Conservation (phyloP, 2,329 filamentous ascomycete genomes). For the Fusarium sp. region DNA sequence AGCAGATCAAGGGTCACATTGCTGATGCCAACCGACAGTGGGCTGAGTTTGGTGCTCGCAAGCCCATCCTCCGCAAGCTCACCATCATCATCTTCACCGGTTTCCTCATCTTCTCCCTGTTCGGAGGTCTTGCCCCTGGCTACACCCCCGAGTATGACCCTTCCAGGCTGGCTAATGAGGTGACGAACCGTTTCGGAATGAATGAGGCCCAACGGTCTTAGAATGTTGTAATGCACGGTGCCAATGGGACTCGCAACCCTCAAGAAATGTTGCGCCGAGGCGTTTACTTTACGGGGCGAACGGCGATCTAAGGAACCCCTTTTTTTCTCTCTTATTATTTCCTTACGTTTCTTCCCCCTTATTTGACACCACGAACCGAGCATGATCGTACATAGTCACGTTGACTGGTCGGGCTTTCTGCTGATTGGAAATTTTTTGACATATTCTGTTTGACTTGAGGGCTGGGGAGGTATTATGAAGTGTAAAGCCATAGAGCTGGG, state of each 20-base stretch:
- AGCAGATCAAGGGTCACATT: conserved; percentile 82
- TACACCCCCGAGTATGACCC: conserved; percentile 65
- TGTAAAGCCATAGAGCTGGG: conserved; percentile 52
- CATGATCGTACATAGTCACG: conserved; percentile 41
- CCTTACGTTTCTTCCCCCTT: conserved; percentile 23
- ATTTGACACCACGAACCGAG: conserved; percentile 33
- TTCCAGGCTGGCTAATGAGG: conserved; percentile 56
- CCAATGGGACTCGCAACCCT: conserved; percentile 27
- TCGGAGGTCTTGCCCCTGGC: conserved; percentile 70
- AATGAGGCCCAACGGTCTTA: conserved; percentile 38
- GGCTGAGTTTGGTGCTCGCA: conserved; percentile 82
- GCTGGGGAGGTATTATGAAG: conserved; percentile 40
- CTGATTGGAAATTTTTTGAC: conserved; percentile 47
- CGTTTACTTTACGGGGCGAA: conserved; percentile 45
- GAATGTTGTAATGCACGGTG: conserved; percentile 25
- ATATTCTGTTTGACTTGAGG: conserved; percentile 44
- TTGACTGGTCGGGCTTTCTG: conserved; percentile 38
- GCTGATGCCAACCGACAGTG: conserved; percentile 76
- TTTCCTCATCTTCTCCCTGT: conserved; percentile 71
- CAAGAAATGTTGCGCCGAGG: conserved; percentile 22
- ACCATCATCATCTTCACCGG: conserved; percentile 71
- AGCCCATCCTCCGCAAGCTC: conserved; percentile 80
- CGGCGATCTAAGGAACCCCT: conserved; percentile 46
- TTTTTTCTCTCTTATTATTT: conserved; percentile 38
- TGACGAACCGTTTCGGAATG: conserved; percentile 60